A percentile compares a stretch with the other conserved stretches of the same genome.
phyloP scores from a whole-genome alignment of 169 alveolate genomes.

The Sarcocystis neurona region DNA sequence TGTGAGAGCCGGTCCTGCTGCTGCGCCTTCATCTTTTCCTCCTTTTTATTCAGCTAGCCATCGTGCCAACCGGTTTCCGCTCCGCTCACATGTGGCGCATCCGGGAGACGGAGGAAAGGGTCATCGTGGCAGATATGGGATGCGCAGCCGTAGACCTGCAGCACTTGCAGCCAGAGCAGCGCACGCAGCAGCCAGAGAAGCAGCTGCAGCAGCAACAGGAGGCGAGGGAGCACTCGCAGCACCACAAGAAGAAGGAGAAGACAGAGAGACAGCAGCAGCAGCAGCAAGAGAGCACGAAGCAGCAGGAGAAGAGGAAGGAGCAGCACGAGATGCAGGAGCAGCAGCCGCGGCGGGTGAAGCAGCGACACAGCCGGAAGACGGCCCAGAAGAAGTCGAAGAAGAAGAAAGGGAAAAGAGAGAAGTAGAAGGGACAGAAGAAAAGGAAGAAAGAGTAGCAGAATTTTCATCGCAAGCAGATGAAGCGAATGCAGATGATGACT shows the following conservation, averaged over 20 bases:
- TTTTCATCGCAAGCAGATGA: background rate
- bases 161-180: background rate
- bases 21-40: no score
- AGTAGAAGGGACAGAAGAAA: background rate
- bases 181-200: background rate
- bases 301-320: background rate
- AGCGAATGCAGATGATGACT: background rate
- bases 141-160: no score
- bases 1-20: no score
- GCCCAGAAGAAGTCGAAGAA: background rate
- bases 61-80: no score
- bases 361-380: background rate
- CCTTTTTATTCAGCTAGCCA: no score
- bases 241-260: background rate
- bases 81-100: no score
- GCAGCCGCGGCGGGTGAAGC: background rate
- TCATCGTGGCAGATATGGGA: no score
- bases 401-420: background rate
- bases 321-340: background rate
- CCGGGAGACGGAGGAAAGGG: no score
- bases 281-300: background rate
- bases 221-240: background rate
- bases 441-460: background rate
- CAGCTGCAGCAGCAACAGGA: constrained; percentile 24
- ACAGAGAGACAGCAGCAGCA: background rate